These are phyloP conservation scores for Exophiala spinifera DNA, from an alignment of 2,329 filamentous ascomycete species.

Conservation along the genomic window DNA sequence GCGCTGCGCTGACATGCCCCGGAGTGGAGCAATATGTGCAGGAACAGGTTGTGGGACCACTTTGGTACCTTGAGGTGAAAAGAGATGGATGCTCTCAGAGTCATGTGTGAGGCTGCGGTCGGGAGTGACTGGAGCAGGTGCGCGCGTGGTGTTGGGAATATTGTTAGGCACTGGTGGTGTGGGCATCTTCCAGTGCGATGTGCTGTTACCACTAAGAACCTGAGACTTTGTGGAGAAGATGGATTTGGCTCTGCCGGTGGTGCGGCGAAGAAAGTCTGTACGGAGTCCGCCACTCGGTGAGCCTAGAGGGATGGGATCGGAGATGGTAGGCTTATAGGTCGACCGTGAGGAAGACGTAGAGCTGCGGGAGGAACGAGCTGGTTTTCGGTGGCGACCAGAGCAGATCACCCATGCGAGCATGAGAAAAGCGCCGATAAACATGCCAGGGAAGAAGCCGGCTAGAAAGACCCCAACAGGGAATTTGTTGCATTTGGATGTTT, in stretches of 20 bases:
- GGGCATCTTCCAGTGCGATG: slow-evolving; percentile 28
- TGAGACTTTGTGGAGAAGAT: slow-evolving; percentile 26
- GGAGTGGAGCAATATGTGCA: slow-evolving; percentile 23
- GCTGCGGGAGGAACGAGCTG: slow-evolving; percentile 4
- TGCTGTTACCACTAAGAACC: not conserved
- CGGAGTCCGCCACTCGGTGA: slow-evolving; percentile 34
- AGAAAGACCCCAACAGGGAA: slow-evolving; percentile 43
- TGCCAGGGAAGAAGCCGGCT: slow-evolving; percentile 47
- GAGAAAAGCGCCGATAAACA: slow-evolving; percentile 48
- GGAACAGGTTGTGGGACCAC: slow-evolving; percentile 14
- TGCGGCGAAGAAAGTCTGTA: slow-evolving; percentile 40
- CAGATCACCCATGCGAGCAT: slow-evolving; percentile 50
- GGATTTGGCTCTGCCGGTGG: slow-evolving; percentile 32
- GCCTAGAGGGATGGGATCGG: slow-evolving; percentile 23
- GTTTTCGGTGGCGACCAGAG: slow-evolving; percentile 33
- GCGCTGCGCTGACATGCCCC: slow-evolving; percentile 25
- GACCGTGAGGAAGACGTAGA: slow-evolving; percentile 16
- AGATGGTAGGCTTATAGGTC: slow-evolving; percentile 27
- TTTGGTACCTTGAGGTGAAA: slow-evolving; percentile 41
- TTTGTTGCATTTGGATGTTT: slow-evolving; percentile 34
- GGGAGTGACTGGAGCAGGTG: slow-evolving; percentile 30
- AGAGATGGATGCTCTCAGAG: slow-evolving; percentile 47
- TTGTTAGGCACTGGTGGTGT: slow-evolving; percentile 27
- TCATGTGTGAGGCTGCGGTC: slow-evolving; percentile 25
- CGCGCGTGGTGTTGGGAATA: not conserved